Percentiles rank a stretch among this genome's conserved stretches.
phyloP scores from a whole-genome alignment of 495 filamentous ascomycete species.

The Haplographium delicatum region DNA sequence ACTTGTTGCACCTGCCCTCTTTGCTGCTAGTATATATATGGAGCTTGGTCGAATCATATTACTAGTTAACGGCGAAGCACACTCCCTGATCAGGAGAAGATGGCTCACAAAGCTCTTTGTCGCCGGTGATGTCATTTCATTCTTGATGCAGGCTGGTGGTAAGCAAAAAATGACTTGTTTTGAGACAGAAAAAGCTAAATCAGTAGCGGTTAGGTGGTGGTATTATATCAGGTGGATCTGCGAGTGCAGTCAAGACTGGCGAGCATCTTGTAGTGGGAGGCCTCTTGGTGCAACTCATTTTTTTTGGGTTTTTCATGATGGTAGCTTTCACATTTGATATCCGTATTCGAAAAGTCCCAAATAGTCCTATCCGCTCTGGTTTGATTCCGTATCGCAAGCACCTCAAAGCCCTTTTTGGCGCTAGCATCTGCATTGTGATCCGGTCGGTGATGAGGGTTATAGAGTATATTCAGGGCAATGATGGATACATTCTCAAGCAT shows the following conservation, averaged over 20 bases:
- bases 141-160: constrained; percentile 32
- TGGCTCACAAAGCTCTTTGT: constrained; percentile 43
- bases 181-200: too few relatives aligned
- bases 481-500: constrained; percentile 39
- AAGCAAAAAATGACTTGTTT: too few relatives aligned
- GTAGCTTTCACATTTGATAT: constrained; percentile 33
- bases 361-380: background rate
- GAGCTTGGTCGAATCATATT: constrained; percentile 41
- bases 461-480: constrained; percentile 54
- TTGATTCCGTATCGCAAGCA: constrained; percentile 9
- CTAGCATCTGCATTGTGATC: constrained; percentile 51
- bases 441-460: constrained; percentile 55
- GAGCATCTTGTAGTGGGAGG: constrained; percentile 35
- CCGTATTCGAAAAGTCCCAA: constrained; percentile 19
- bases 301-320: constrained; percentile 44
- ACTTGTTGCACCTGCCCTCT: constrained; percentile 46
- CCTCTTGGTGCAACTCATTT: constrained; percentile 42
- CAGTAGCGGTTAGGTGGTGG: constrained; percentile 28
- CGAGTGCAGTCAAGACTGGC: constrained; percentile 11
- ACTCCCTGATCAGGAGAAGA: constrained; percentile 30
- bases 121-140: constrained; percentile 37
- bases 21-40: constrained; percentile 53
- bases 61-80: constrained; percentile 36
- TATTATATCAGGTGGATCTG: constrained; percentile 1
- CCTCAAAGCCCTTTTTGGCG: constrained; percentile 37